A percentile compares a stretch with the other conserved stretches of the same genome.
These are phyloP conservation scores for Pugionium cornutum DNA, from an alignment of 345 rosid genomes.

Conservation along the genomic window DNA sequence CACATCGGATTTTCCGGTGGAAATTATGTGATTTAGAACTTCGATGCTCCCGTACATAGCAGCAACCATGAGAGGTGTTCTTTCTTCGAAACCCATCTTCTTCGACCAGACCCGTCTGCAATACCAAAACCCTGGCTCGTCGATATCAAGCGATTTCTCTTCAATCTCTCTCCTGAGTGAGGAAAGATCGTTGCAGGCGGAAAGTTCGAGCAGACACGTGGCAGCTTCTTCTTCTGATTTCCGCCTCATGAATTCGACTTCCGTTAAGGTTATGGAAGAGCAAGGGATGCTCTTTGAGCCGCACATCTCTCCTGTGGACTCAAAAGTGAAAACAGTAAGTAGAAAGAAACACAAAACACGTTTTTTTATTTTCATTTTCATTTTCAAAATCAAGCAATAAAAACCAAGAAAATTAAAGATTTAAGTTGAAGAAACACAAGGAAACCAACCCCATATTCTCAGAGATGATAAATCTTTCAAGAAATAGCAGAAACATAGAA, in stretches of 20 bases:
- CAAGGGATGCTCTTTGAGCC: constrained; percentile 46
- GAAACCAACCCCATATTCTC: constrained; percentile 12
- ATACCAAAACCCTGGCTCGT: constrained; percentile 70
- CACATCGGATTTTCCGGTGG: constrained; percentile 52
- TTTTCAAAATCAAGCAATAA: neutral
- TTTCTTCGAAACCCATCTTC: constrained; percentile 83
- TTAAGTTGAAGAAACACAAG: neutral
- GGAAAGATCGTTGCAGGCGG: constrained; percentile 64
- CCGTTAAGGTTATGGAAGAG: constrained; percentile 49
- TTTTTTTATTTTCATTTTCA: no score
- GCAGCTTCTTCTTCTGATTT: constrained; percentile 37
- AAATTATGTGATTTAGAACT: constrained; percentile 60
- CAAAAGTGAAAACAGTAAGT: constrained; percentile 1
- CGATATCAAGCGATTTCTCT: constrained; percentile 49
- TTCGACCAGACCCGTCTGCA: constrained; percentile 68
- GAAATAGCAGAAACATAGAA: constrained; percentile 20
- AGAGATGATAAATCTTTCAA: neutral
- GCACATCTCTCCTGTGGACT: constrained; percentile 65
- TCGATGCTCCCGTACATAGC: constrained; percentile 70
- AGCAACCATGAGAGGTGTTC: constrained; percentile 87
- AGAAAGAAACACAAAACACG: constrained; percentile 15
- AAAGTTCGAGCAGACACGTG: constrained; percentile 72
- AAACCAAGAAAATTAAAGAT: neutral
- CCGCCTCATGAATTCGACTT: constrained; percentile 41
- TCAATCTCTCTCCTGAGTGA: constrained; percentile 58